Conservation (phyloP, 306 rosid genomes). For the Dalbergia cochinchinensis region DNA sequence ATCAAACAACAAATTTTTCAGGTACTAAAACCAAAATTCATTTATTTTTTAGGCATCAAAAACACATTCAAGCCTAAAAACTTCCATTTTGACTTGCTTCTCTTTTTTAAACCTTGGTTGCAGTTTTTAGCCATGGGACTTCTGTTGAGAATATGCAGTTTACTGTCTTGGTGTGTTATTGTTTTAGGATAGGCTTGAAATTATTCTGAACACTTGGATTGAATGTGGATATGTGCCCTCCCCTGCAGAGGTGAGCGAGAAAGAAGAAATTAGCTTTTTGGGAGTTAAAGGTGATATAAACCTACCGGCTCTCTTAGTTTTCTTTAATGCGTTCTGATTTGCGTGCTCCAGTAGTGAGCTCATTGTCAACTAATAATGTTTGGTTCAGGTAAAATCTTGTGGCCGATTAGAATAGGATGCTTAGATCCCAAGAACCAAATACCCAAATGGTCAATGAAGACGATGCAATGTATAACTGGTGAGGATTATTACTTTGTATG, state of each 20-base stretch:
- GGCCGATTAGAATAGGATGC: constrained; percentile 90
- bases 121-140: constrained; percentile 4
- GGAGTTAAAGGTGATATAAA: constrained; percentile 65
- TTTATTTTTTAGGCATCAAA: no score
- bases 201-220: constrained; percentile 80
- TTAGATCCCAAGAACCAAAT: constrained; percentile 64
- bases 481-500: constrained; percentile 75
- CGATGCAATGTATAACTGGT: constrained; percentile 58
- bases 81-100: not conserved
- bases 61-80: no score
- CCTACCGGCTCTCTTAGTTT: constrained; percentile 24
- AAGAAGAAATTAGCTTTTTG: constrained; percentile 75
- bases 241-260: constrained; percentile 87
- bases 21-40: no score
- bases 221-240: constrained; percentile 75
- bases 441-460: constrained; percentile 72
- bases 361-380: constrained; percentile 42
- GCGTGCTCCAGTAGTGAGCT: constrained; percentile 8
- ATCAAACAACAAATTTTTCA: no score
- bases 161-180: constrained; percentile 38
- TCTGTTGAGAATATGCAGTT: constrained; percentile 4
- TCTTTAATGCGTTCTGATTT: constrained; percentile 26
- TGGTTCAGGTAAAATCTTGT: constrained; percentile 64
- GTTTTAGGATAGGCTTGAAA: constrained; percentile 91
- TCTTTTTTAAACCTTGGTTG: not conserved